Base-by-base conservation (phyloP, 257 asterid species). In the Fraxinus cuspidata region DNA sequence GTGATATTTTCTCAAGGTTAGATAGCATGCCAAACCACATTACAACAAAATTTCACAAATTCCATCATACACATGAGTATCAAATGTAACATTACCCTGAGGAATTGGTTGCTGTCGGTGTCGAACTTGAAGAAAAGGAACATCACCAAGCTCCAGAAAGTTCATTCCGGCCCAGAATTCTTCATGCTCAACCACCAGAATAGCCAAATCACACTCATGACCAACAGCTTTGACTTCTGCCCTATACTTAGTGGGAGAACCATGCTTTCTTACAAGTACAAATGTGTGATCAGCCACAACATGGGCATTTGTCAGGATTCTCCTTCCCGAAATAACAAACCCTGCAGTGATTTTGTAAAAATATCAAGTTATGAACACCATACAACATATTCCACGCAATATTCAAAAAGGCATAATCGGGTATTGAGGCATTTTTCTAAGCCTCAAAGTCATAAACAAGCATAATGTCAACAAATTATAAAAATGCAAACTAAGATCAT, bases 251-350 rank as follows among this genome's bases (percentile, higher is more conserved):
- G 88, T 89, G 21, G 99, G 97, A 68, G 97, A 95, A 15, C 98
- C 99, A 47, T 93, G 99, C 86, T 93, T 93, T 81, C 97, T 88
- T 51, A 93, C 96, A n/a, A 91, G 97, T 27, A 93, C 98, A 87
- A 95, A 95, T 18, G 97, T 91, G 81, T 95, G 89, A 89, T 95
- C 98, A 78, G 99, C 99, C 85, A 95, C 99, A 40, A 95, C 99
- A 75, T 95, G 99, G 37, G 99, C 99, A 88, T 95, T 95, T 32
- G 98, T 93, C 64, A 95, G 80, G 84, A 95, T 95, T 85, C 96
- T 88, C 88, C 86, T 93, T 58, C 92, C 94, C 5, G 89, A 83
- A 77, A 93, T 95, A 79, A 93, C 89, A 82, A 95, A 95, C 31
- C 99, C 98, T 95, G 84, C 44, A 82, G 69, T 28, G 29, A 73